phyloP scores from a whole-genome alignment of 306 rosid genomes.

The Cyamopsis tetragonoloba region DNA sequence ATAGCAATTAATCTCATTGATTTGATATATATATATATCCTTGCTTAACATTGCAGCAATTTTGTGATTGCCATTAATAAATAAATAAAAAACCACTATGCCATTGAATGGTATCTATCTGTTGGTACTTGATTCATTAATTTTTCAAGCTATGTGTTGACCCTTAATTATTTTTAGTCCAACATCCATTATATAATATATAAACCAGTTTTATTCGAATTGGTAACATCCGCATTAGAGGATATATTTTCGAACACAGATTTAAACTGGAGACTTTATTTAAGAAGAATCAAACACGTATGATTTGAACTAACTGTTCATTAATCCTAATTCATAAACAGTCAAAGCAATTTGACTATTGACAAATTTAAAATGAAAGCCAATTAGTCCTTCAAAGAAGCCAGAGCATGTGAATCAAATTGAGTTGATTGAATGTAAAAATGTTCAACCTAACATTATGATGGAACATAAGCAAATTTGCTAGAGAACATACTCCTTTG shows the following conservation, averaged over 20 bases:
- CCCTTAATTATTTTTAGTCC: too few relatives aligned
- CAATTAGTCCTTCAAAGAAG: background rate
- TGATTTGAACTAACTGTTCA: too few relatives aligned
- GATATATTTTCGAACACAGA: too few relatives aligned
- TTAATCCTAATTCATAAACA: background rate
- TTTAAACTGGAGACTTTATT: too few relatives aligned
- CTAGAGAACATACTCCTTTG: conserved; percentile 37
- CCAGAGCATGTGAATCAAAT: background rate
- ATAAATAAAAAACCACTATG: too few relatives aligned
- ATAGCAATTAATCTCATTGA: background rate
- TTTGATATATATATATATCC: background rate
- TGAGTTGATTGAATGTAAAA: background rate
- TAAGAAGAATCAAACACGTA: too few relatives aligned
- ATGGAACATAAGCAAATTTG: conserved; percentile 53
- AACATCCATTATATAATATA: too few relatives aligned
- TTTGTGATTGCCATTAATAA: background rate
- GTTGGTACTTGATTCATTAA: too few relatives aligned
- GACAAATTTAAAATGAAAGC: background rate
- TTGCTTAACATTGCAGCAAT: background rate
- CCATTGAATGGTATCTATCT: too few relatives aligned
- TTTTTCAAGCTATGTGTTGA: too few relatives aligned
- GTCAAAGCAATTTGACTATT: background rate
- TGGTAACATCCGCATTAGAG: too few relatives aligned
- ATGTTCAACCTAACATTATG: conserved; percentile 20
- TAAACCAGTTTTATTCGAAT: too few relatives aligned